A percentile compares a stretch with the other conserved stretches of the same genome.
Conservation (phyloP, 2,329 filamentous ascomycete genomes). For the Epichloe elymi region DNA sequence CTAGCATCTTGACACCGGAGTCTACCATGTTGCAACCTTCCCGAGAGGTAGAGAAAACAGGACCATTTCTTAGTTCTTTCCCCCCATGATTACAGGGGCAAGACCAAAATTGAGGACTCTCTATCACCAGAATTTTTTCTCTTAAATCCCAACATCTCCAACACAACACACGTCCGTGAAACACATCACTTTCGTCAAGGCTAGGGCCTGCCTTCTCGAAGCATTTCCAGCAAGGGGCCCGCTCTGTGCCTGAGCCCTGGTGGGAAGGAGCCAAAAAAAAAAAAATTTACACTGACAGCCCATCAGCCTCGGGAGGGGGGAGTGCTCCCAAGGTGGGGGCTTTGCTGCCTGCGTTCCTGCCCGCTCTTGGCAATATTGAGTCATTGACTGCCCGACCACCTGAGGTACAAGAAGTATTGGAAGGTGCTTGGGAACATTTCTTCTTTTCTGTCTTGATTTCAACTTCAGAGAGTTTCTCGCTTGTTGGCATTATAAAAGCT, state of each 20-base stretch:
- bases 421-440: neutral
- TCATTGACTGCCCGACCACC: constrained; percentile 1
- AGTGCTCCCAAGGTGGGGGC: neutral
- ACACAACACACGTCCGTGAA: neutral
- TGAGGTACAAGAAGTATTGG: constrained; percentile 2
- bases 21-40: constrained; percentile 2
- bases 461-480: neutral
- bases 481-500: neutral
- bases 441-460: neutral
- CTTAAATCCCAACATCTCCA: too few relatives aligned
- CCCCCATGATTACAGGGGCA: too few relatives aligned
- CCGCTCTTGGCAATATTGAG: neutral
- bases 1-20: neutral
- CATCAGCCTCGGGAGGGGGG: neutral
- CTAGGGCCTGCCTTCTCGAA: neutral
- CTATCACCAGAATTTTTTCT: too few relatives aligned
- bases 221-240: neutral
- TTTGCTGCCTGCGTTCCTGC: constrained; percentile 4
- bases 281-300: neutral
- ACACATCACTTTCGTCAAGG: neutral
- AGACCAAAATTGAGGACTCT: too few relatives aligned
- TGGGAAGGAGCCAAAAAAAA: neutral
- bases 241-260: neutral
- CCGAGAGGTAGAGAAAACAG: neutral
- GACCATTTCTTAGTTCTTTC: neutral